phyloP scores from a whole-genome alignment of 768 basidiomycete genomes.

The Leccinum variicolor region DNA sequence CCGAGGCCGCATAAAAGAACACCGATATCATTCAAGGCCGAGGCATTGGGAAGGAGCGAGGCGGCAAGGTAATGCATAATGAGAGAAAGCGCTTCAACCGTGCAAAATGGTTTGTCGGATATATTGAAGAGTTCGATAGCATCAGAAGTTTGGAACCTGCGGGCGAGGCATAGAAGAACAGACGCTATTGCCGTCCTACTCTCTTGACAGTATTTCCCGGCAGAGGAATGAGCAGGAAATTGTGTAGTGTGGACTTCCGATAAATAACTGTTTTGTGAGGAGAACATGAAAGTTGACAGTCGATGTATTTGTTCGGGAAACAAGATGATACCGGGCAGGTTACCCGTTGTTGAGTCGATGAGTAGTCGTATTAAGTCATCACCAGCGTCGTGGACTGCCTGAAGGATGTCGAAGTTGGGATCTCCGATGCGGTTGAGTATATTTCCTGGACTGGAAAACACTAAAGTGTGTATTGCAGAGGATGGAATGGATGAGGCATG shows the following conservation, averaged over 20 bases:
- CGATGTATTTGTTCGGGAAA: slow-evolving; percentile 38
- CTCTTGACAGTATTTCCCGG: slow-evolving; percentile 23
- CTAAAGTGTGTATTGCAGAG: slow-evolving; percentile 17
- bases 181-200: slow-evolving; percentile 36
- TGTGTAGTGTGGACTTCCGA: slow-evolving; percentile 30
- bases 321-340: slow-evolving; percentile 41
- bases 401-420: slow-evolving; percentile 36
- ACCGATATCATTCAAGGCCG: slow-evolving; percentile 49
- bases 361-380: slow-evolving; percentile 33
- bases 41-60: slow-evolving; percentile 41
- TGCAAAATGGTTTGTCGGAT: slow-evolving; percentile 27
- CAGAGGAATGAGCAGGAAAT: slow-evolving; percentile 23
- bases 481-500: slow-evolving; percentile 20
- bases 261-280: slow-evolving; percentile 30
- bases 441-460: slow-evolving; percentile 21
- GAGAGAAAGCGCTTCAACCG: slow-evolving; percentile 37
- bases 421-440: slow-evolving; percentile 26
- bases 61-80: slow-evolving; percentile 48
- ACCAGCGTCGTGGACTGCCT: slow-evolving; percentile 33
- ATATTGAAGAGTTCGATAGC: slow-evolving; percentile 21
- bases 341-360: slow-evolving; percentile 33
- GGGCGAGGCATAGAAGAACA: slow-evolving; percentile 44
- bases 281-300: slow-evolving; percentile 37
- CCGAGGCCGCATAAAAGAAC: slow-evolving; percentile 41
- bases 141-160: slow-evolving; percentile 37